Percentiles rank a stretch among this genome's conserved stretches.
phyloP scores from a whole-genome alignment of 2,329 filamentous ascomycete species.

The Cadophora gregata region DNA sequence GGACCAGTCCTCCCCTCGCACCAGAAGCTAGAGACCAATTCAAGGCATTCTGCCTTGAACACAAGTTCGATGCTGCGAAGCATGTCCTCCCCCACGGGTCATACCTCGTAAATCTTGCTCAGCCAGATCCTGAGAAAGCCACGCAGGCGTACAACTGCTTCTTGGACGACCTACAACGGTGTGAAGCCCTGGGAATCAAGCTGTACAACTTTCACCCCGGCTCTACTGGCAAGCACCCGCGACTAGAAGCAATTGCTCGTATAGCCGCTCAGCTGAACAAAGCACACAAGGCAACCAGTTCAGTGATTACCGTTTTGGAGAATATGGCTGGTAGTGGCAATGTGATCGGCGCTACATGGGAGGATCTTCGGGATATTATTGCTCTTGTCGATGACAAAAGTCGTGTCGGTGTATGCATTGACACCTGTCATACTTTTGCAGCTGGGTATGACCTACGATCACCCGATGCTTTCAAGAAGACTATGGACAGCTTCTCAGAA shows the following conservation, averaged over 20 bases:
- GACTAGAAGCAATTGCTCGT: conserved; percentile 73
- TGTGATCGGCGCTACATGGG: conserved; percentile 82
- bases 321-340: conserved; percentile 95
- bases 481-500: conserved; percentile 77
- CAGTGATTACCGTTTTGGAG: conserved; percentile 85
- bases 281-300: conserved; percentile 76
- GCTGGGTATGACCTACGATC: conserved; percentile 89
- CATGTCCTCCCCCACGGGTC: conserved; percentile 91
- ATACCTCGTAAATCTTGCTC: conserved; percentile 95
- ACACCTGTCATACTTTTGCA: conserved; percentile 96
- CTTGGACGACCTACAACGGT: conserved; percentile 84
- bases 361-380: conserved; percentile 88
- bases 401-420: conserved; percentile 91
- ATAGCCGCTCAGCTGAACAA: conserved; percentile 84
- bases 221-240: conserved; percentile 71
- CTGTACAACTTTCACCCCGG: conserved; percentile 99
- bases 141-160: conserved; percentile 86
- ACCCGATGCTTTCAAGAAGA: conserved; percentile 73
- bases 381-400: conserved; percentile 77
- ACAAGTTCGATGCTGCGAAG: conserved; percentile 72
- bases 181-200: conserved; percentile 82
- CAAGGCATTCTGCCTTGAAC: conserved; percentile 67
- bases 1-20: conserved; percentile 81
- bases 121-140: conserved; percentile 79
- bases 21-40: conserved; percentile 73